Base-by-base conservation (phyloP, 805 yeast genomes). In the Clavispora phyllophila region DNA sequence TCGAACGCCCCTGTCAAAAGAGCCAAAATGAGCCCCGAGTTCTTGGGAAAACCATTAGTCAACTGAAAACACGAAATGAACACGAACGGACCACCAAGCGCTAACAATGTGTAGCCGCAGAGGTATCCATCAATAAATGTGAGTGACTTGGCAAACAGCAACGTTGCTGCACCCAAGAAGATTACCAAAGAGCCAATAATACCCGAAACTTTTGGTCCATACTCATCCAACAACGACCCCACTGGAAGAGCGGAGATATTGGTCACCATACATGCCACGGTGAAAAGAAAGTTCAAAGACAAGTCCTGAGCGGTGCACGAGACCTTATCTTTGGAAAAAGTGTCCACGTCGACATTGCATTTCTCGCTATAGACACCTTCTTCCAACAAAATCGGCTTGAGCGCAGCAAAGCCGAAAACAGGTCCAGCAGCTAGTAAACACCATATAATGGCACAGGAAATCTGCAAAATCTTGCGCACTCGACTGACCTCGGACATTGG, bases 391-490 rank as follows among this genome's bases (percentile, higher is more conserved):
- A 90, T 78, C 5, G 95, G 95, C 58, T 91, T 91, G 42, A 90
- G 68, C 3, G 98, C 97, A 19, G 97, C 96, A 68, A 90, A 90
- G 4, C 98, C 98, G 71, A 90, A 90, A 12, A 90, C 82, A 1
- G 95, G 88, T 5, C 97, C 98, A 0, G 96, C 96, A 0, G 96
- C 88, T 29, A 87, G 70, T 12, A 90, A 66, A 65, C 97, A 91
- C 96, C 96, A 90, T 0, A 72, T 42, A 14, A 87, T 76, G 23
- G 96, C 90, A 63, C 96, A 86, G 24, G 46, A 38, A 9, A 86
- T 75, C 59, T 88, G 95, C 2, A 72, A 43, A 9, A 72, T 40
- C 47, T 80, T 20, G 36, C 22, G 36, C 8, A 27, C 28, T 26
- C 19, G 32, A 19, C 25, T 17, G 10, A 37, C 39, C 28, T 37